Base-by-base conservation (phyloP, 371 early-diverging fungal species). In the Syncephalastrum sp. region DNA sequence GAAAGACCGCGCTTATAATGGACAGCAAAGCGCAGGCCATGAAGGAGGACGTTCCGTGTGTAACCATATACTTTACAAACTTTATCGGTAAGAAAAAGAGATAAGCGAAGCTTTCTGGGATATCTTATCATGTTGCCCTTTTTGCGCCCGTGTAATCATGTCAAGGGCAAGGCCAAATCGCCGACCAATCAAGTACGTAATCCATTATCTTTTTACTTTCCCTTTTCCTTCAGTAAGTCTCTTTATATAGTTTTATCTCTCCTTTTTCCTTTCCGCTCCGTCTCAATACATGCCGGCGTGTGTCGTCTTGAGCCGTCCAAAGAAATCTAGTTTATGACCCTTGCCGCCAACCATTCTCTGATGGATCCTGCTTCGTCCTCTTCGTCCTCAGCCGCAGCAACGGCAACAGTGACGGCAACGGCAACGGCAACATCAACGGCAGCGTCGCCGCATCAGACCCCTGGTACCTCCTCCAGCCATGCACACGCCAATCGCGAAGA, bases 231-330 rank as follows among this genome's bases (percentile, higher is more conserved):
- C 53, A 42, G 47, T 23, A 17, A 59, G n/a, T 41, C 27, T 52
- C 53, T 42, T 59, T 59, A 17, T 52, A 44, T 53, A 23, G n/a
- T 46, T 50, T 52, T 45, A 19, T 15, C 19, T 45, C 29, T 15
- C 27, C 24, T 14, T n/a, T 42, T 54, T 7, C 27, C 23, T 42
- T 25, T 33, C 17, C 51, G 24, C 23, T 25, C 15, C 27, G 45
- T 33, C 38, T 16, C 15, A 46, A 45, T 46, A 50, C 27, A 50
- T 46, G 21, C 15, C 46, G 21, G 2, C 15, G 6, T 46, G 46
- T 7, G 46, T 19, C 14, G 46, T 19, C 16, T 19, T 46, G 8
- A 21, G 15, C n/a, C 6, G 14, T 21, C 5, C 2, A 0, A 46
- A 46, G 2, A 15, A 27, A 27, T 27, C 21, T 42, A 54, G 21